These are phyloP conservation scores for Aspergillus glaucus DNA, from an alignment of 2,329 filamentous ascomycete genomes.

Conservation along the genomic window DNA sequence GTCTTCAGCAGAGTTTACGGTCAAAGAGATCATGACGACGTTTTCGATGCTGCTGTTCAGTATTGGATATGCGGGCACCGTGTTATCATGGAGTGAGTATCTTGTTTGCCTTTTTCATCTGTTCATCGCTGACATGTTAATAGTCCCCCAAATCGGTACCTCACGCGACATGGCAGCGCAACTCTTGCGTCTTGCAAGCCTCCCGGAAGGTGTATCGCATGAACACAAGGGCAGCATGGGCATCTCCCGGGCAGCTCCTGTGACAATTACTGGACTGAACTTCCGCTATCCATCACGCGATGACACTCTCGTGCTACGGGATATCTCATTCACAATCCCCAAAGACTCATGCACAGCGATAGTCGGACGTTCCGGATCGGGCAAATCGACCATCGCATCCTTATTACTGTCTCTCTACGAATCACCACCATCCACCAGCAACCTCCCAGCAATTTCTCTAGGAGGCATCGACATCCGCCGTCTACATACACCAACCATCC, in stretches of 20 bases:
- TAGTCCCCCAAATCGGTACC: slow-evolving; percentile 70
- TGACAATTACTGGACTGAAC: slow-evolving; percentile 55
- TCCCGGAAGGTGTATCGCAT: slow-evolving; percentile 52
- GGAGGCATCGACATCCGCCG: slow-evolving; percentile 50
- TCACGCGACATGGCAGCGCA: slow-evolving; percentile 66
- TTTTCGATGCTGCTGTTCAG: slow-evolving; percentile 81
- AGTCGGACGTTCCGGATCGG: slow-evolving; percentile 79
- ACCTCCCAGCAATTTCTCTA: slow-evolving; percentile 43
- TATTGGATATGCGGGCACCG: slow-evolving; percentile 63
- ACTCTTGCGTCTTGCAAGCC: slow-evolving; percentile 62
- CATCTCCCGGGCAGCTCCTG: slow-evolving; percentile 40
- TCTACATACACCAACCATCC: slow-evolving; percentile 55
- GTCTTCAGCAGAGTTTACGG: slow-evolving; percentile 42
- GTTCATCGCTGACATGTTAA: background rate
- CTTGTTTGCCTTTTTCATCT: background rate
- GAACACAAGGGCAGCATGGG: slow-evolving; percentile 50
- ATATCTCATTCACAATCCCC: slow-evolving; percentile 60
- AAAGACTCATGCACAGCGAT: slow-evolving; percentile 65
- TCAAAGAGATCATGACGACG: slow-evolving; percentile 62
- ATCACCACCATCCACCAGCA: slow-evolving; percentile 16
- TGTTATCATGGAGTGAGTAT: slow-evolving; percentile 56
- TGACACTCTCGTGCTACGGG: slow-evolving; percentile 50
- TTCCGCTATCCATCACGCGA: slow-evolving; percentile 66
- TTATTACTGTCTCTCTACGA: slow-evolving; percentile 68
- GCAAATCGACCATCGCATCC: slow-evolving; percentile 77